Evolutionary conservation across 2,329 filamentous ascomycete genomes (phyloP), one percentile per base, ranked within the genome.

Genomic region (Neofusicoccum ribis): DNA sequence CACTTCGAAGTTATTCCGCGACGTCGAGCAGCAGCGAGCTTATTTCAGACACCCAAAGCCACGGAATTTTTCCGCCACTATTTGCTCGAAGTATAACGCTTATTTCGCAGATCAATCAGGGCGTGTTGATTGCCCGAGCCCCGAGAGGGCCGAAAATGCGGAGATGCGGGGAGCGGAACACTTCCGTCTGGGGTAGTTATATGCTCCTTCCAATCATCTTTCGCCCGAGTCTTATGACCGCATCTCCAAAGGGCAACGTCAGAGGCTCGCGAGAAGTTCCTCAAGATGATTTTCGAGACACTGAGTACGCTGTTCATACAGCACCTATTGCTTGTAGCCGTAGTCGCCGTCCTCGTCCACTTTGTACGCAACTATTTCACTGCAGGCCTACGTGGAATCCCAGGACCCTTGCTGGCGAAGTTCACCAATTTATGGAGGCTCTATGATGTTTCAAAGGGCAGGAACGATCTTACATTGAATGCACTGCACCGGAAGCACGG

Each of bases 351-450:
- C 17, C 2, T 62, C 36, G 9, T 27, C 9, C 59, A 37, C 20
- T 47, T 62, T 12, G 11, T 20, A 12, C 46, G 36, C 46, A 62
- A 62, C 34, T 37, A 51, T 5, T 62, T 50, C 23, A 62, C 37
- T 9, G 31, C 59, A 11, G 59, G 59, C 3, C 8, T 62, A 20
- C 20, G 20, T 54, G 77, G 78, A 66, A 83, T 90, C 14, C 87
- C 87, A 0, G 83, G 84, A 0, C 87, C 87, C 0, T 85, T 87
- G 66, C 81, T 84, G 0, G 86, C 86, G 3, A 81, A 81, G 37
- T 90, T 93, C 74, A 86, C 87, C 23, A 91, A 91, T 70, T 77
- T 93, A 34, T 95, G 92, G 92, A 83, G 95, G 20, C 77, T 95
- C 67, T 78, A 77, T 67, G 76, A 87, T 51, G 60, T 54, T 1